phyloP scores from a whole-genome alignment of 495 filamentous ascomycete genomes.

The Tuber umbilicatum region DNA sequence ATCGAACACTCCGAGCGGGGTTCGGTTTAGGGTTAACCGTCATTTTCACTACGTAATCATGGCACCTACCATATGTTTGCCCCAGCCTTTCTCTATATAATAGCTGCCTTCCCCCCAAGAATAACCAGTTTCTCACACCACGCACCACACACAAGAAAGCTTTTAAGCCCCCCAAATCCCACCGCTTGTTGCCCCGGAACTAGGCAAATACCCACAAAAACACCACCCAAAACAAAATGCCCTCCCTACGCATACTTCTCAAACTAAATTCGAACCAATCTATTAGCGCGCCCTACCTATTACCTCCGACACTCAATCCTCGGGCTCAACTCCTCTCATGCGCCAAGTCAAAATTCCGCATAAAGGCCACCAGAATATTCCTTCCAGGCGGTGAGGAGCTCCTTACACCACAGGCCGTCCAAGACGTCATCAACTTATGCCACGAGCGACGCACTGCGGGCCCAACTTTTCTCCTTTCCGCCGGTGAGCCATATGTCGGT shows the following conservation, averaged over 20 bases:
- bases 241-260: constrained; percentile 26
- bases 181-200: neutral
- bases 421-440: constrained; percentile 11
- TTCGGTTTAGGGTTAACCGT: neutral
- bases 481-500: constrained; percentile 44
- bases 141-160: neutral
- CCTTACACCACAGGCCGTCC: constrained; percentile 36
- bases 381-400: constrained; percentile 42
- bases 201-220: neutral
- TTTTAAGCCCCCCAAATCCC: neutral
- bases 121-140: neutral
- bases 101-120: neutral
- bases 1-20: neutral
- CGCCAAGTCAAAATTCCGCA: constrained; percentile 42
- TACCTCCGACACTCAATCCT: constrained; percentile 11
- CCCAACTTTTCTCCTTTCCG: constrained; percentile 38
- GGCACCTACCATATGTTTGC: neutral
- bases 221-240: constrained; percentile 11
- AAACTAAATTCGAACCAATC: constrained; percentile 31
- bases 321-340: constrained; percentile 36
- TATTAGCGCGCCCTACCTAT: constrained; percentile 19
- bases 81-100: neutral
- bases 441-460: constrained; percentile 24
- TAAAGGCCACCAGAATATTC: constrained; percentile 43
- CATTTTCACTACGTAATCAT: neutral